Percentiles rank a stretch among this genome's conserved stretches.
These are phyloP conservation scores for Aphanomyces invadans DNA, from an alignment of 352 stramenopile species.

Conservation along the genomic window DNA sequence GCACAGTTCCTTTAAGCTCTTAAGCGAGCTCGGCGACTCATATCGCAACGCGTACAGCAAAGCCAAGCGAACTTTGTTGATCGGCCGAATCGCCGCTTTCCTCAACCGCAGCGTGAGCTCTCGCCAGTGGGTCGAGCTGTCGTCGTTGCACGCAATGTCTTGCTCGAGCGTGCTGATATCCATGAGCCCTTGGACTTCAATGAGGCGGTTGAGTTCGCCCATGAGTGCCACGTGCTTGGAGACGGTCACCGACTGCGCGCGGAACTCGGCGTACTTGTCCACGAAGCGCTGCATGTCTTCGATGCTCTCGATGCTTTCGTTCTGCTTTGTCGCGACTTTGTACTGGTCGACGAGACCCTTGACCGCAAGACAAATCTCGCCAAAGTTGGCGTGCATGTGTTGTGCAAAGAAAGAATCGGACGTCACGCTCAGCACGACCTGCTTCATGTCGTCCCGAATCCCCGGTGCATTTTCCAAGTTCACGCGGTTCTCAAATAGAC, in stretches of 20 bases:
- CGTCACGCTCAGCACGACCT: slow-evolving; percentile 93
- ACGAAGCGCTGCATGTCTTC: slow-evolving; percentile 99
- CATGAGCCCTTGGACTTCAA: slow-evolving; percentile 95
- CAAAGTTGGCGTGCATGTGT: slow-evolving; percentile 98
- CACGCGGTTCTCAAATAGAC: slow-evolving; percentile 97
- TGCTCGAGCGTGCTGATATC: slow-evolving; percentile 98
- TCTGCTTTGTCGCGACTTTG: slow-evolving; percentile 71
- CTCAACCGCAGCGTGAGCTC: slow-evolving; percentile 77
- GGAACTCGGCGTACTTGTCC: slow-evolving; percentile 95
- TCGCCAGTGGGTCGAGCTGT: slow-evolving; percentile 76
- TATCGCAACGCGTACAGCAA: slow-evolving; percentile 98
- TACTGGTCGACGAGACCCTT: slow-evolving; percentile 93
- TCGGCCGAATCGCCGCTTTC: slow-evolving; percentile 83
- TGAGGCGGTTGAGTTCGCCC: slow-evolving; percentile 94
- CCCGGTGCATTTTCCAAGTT: slow-evolving; percentile 91
- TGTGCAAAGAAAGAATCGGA: slow-evolving; percentile 96
- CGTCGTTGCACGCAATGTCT: slow-evolving; percentile 77
- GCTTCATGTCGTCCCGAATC: slow-evolving; percentile 94
- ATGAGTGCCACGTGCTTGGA: slow-evolving; percentile 99
- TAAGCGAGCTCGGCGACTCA: slow-evolving; percentile 85
- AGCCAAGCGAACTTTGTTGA: slow-evolving; percentile 96
- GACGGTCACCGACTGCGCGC: slow-evolving; percentile 93
- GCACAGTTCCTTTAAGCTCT: slow-evolving; percentile 70
- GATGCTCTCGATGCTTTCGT: slow-evolving; percentile 82
- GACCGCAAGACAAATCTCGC: slow-evolving; percentile 91